Base-by-base conservation (phyloP, 208 protist species). In the Trypanosoma congolense region DNA sequence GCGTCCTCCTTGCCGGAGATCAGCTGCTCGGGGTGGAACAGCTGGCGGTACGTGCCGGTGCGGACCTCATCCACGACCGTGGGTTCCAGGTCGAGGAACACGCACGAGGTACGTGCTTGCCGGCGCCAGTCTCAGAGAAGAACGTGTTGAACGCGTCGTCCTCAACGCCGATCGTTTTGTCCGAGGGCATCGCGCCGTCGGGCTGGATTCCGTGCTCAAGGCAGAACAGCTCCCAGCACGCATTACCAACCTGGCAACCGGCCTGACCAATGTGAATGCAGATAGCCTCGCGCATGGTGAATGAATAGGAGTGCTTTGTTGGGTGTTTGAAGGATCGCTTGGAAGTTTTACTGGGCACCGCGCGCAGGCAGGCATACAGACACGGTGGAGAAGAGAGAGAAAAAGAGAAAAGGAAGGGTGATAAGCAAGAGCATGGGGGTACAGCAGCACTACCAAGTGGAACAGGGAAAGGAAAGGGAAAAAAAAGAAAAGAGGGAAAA, bases 81-180 rank as follows among this genome's bases (percentile, higher is more conserved):
- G 22, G 98, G 97, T 79, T 99, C 97, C 26, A 99, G 76, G 71
- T 99, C 97, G 38, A 99, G 66, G 50, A 98, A 96, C 9, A 99
- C 77, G 83, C 67, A 56, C 97, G 88, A 28, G 97, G 97, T 1
- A 96, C 90, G 73, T 97, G 85, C 75, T 97, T 97, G 63, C 93
- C 87, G 50, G 71, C 68, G 22, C 63, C 65, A 33, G 93, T 95
- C 79, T 98, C 90, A n/a, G 62, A 83, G 77, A 98, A 98, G 80
- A 98, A 98, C 28, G 95, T 97, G 70, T 86, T 90, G 80, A 97
- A 97, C 25, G 95, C 88, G 56, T 98, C 88, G 46, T 96, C 87
- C 46, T 75, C 73, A 19, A 65, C 74, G 43, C 80, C 80, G 53
- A 91, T 88, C 48, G 69, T 86, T 73, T 93, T 92, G 74, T 94